A percentile compares a stretch with the other conserved stretches of the same genome.
Evolutionary conservation across 306 rosid species (phyloP).

Genomic region (Prunus dulcis): DNA sequence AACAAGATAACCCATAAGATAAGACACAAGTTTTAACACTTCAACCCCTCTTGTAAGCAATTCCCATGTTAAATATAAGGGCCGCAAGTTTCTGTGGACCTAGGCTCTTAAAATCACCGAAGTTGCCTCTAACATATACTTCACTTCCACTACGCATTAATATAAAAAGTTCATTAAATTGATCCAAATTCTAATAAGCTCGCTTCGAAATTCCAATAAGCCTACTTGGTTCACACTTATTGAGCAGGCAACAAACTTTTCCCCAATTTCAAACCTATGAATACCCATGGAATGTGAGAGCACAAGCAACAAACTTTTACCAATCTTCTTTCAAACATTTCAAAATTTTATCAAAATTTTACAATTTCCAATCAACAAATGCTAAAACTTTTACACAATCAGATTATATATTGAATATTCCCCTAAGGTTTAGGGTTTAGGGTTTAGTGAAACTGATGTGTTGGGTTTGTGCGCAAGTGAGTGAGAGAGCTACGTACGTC

Average conservation of each 20-base stretch:
- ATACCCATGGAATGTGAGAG: background rate
- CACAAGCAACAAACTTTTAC: background rate
- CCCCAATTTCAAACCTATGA: background rate
- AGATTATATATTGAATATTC: background rate
- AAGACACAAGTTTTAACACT: background rate
- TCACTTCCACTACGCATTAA: background rate
- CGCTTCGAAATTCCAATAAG: background rate
- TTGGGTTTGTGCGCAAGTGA: background rate
- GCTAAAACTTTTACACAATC: background rate
- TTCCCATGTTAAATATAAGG: background rate
- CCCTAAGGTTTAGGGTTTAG: constrained; percentile 17
- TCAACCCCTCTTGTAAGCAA: background rate
- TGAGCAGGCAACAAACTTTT: background rate
- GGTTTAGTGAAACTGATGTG: constrained; percentile 2
- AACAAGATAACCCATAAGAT: too few species aligned
- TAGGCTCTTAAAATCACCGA: background rate
- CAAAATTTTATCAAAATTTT: background rate
- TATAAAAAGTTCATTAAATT: background rate
- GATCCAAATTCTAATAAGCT: background rate
- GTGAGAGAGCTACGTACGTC: constrained; percentile 35
- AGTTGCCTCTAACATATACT: background rate
- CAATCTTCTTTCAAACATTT: background rate
- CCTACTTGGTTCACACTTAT: background rate
- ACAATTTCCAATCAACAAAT: background rate
- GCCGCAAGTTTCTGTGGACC: background rate